Evolutionary conservation across 2,329 filamentous ascomycete genomes (phyloP).

Genomic region (Colletotrichum kahawae): DNA sequence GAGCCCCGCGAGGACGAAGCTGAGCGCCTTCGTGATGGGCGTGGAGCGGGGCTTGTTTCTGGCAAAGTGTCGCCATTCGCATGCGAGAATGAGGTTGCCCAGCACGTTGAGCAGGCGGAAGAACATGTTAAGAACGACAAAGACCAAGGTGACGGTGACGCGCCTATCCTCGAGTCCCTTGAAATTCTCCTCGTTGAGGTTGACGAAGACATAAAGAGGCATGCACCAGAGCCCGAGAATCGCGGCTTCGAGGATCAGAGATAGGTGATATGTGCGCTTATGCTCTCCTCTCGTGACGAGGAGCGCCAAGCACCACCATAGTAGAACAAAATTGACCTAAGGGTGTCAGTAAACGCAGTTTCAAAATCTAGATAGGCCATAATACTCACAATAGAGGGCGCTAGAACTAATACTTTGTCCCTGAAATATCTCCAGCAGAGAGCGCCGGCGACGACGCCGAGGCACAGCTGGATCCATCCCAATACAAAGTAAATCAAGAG

Average conservation of each 20-base stretch:
- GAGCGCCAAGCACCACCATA: slow-evolving; percentile 38
- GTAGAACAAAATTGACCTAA: slow-evolving; percentile 41
- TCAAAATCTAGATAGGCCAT: background rate
- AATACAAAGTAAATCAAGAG: slow-evolving; percentile 42
- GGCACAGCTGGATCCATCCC: slow-evolving; percentile 41
- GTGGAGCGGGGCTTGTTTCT: slow-evolving; percentile 33
- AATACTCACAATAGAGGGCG: slow-evolving; percentile 38
- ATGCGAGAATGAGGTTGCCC: slow-evolving; percentile 41
- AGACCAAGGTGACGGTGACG: slow-evolving; percentile 34
- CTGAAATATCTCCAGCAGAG: slow-evolving; percentile 44
- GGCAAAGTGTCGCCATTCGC: slow-evolving; percentile 42
- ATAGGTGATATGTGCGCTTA: slow-evolving; percentile 44
- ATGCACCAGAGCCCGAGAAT: slow-evolving; percentile 37
- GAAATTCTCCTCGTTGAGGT: slow-evolving; percentile 12
- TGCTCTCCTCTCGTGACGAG: slow-evolving; percentile 36
- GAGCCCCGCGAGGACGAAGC: slow-evolving; percentile 32
- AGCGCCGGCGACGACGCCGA: slow-evolving; percentile 39
- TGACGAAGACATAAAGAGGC: slow-evolving; percentile 25
- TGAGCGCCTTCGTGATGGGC: slow-evolving; percentile 20
- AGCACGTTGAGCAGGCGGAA: slow-evolving; percentile 43
- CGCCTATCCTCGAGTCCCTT: background rate
- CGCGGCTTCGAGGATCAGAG: slow-evolving; percentile 39
- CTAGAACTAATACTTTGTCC: slow-evolving; percentile 33
- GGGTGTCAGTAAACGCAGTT: background rate
- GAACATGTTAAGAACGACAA: slow-evolving; percentile 42